phyloP scores from a whole-genome alignment of 371 early-diverging fungal genomes.

The Apophysomyces ossiformis region DNA sequence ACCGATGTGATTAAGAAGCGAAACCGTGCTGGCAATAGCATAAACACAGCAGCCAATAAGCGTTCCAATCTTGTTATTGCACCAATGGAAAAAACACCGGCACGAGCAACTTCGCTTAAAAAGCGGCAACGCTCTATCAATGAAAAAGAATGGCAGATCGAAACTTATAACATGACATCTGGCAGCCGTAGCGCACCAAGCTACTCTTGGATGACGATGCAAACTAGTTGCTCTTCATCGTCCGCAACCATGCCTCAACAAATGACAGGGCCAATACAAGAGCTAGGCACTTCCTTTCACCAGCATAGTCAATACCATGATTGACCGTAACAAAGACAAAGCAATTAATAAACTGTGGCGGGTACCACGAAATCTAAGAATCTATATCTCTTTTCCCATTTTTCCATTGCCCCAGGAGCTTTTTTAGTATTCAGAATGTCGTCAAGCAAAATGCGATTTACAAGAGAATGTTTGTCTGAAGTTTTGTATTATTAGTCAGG shows the following conservation, averaged over 20 bases:
- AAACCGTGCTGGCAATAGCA: constrained; percentile 46
- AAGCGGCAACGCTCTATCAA: background rate
- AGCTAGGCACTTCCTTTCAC: background rate
- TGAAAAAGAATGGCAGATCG: background rate
- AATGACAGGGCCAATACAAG: background rate
- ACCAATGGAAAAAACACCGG: constrained; percentile 1
- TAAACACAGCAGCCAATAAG: background rate
- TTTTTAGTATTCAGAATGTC: too few species aligned
- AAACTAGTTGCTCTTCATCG: background rate
- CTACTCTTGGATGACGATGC: background rate
- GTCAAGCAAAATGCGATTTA: too few species aligned
- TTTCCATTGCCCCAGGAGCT: too few species aligned
- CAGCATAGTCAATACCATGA: background rate
- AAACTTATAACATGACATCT: background rate
- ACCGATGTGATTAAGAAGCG: constrained; percentile 83
- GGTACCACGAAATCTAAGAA: background rate
- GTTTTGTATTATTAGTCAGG: too few species aligned
- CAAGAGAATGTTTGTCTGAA: too few species aligned
- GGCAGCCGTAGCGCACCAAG: background rate
- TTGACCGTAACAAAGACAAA: background rate
- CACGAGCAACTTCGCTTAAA: background rate
- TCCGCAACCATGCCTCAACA: background rate
- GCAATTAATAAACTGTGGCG: background rate
- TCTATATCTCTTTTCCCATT: too few species aligned
- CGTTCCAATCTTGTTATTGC: background rate